A percentile compares a stretch with the other conserved stretches of the same genome.
Evolutionary conservation across 2,329 filamentous ascomycete genomes (phyloP).

Genomic region (Cladobotryum mycophilum): DNA sequence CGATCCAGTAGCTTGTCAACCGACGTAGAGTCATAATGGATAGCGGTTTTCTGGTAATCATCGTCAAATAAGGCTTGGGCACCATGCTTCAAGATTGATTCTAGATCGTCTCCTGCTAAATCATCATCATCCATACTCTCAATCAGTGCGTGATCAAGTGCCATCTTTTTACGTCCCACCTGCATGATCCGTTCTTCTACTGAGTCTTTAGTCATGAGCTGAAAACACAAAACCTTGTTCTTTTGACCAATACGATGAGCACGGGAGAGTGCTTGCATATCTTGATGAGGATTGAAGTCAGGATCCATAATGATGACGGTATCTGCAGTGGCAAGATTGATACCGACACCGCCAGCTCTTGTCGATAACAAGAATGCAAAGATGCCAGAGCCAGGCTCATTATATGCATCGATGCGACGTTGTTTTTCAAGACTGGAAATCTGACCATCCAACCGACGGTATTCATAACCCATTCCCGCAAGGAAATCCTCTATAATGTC

Average conservation of each 20-base stretch:
- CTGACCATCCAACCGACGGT: slow-evolving; percentile 78
- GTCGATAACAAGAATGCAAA: slow-evolving; percentile 94
- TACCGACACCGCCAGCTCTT: slow-evolving; percentile 90
- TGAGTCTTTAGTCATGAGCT: slow-evolving; percentile 81
- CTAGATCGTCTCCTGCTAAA: slow-evolving; percentile 70
- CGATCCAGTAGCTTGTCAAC: slow-evolving; percentile 91
- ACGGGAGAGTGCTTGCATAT: slow-evolving; percentile 89
- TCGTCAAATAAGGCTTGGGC: slow-evolving; percentile 82
- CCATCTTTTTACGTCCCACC: slow-evolving; percentile 92
- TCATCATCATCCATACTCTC: slow-evolving; percentile 86
- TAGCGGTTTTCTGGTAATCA: slow-evolving; percentile 61
- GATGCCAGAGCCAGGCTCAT: slow-evolving; percentile 71
- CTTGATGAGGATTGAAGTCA: slow-evolving; percentile 97
- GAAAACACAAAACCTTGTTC: slow-evolving; percentile 92
- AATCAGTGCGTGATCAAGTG: slow-evolving; percentile 88
- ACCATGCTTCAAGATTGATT: slow-evolving; percentile 81
- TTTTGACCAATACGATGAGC: slow-evolving; percentile 96
- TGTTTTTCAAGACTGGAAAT: slow-evolving; percentile 83
- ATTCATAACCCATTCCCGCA: slow-evolving; percentile 63
- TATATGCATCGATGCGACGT: slow-evolving; percentile 88
- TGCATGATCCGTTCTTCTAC: slow-evolving; percentile 96
- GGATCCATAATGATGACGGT: slow-evolving; percentile 97
- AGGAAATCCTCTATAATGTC: slow-evolving; percentile 92
- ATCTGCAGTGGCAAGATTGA: slow-evolving; percentile 93
- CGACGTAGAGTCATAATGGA: slow-evolving; percentile 72